Conservation (phyloP, 2,329 filamentous ascomycete species). For the Pyrenochaeta sp. region DNA sequence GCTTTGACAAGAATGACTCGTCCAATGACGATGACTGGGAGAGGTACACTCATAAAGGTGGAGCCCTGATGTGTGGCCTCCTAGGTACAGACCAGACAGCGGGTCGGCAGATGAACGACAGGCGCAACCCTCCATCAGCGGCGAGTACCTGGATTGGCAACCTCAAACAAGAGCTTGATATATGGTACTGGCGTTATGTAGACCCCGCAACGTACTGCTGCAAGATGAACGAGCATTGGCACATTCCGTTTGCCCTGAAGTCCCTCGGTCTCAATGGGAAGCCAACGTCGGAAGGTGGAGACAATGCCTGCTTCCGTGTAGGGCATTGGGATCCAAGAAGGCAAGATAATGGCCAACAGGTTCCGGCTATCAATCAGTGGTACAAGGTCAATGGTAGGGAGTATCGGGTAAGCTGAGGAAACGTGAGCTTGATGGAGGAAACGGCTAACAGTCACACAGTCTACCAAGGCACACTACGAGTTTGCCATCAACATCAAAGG, state of each 20-base stretch:
- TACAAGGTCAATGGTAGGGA: constrained; percentile 20
- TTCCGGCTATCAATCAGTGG: constrained; percentile 22
- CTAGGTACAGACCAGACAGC: constrained; percentile 19
- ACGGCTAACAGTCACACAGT: constrained; percentile 7
- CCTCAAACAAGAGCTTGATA: constrained; percentile 14
- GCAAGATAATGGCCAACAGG: constrained; percentile 10
- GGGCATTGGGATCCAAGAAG: constrained; percentile 24
- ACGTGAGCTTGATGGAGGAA: too few species aligned
- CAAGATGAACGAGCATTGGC: constrained; percentile 21
- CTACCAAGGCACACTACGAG: constrained; percentile 25
- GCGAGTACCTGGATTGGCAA: constrained; percentile 25
- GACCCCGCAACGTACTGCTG: constrained; percentile 13
- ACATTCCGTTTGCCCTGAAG: constrained; percentile 9
- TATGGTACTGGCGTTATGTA: constrained; percentile 25
- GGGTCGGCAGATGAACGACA: constrained; percentile 18
- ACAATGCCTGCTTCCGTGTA: constrained; percentile 21
- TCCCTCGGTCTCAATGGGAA: constrained; percentile 16
- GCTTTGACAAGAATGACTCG: constrained; percentile 2
- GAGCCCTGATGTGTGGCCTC: constrained; percentile 20
- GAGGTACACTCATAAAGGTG: constrained; percentile 18
- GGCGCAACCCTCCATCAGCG: constrained; percentile 22
- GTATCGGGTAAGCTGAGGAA: constrained; percentile 13
- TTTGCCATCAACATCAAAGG: constrained; percentile 20
- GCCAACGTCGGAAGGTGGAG: constrained; percentile 16
- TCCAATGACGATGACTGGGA: constrained; percentile 18